These are phyloP conservation scores for Lathyrus tuberosus DNA, from an alignment of 306 rosid species.

Conservation along the genomic window DNA sequence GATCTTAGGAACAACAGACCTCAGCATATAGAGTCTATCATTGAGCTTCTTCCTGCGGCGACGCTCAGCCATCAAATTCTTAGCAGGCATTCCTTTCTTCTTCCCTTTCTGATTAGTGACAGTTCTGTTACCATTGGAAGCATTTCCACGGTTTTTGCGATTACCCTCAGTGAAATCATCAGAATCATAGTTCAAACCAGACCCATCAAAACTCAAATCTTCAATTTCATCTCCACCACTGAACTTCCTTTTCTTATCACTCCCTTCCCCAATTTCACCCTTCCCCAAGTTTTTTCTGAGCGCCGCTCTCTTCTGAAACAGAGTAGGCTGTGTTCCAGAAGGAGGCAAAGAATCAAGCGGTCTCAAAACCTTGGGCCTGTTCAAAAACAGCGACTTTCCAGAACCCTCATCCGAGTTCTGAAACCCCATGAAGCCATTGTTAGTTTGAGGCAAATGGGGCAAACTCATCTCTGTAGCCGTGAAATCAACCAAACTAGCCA, in stretches of 20 bases:
- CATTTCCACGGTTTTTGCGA: conserved; percentile 56
- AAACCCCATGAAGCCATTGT: conserved; percentile 45
- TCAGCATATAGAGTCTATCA: conserved; percentile 91
- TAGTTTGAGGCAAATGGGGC: conserved; percentile 39
- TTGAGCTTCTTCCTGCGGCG: conserved; percentile 97
- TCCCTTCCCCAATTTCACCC: conserved; percentile 41
- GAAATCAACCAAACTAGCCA: conserved; percentile 45
- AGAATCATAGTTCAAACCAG: conserved; percentile 80
- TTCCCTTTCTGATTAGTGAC: conserved; percentile 75
- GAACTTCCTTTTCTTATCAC: conserved; percentile 54
- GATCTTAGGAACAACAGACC: conserved; percentile 97
- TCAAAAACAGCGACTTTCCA: conserved; percentile 43
- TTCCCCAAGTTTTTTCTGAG: conserved; percentile 55
- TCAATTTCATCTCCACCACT: conserved; percentile 52
- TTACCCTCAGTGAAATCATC: conserved; percentile 66
- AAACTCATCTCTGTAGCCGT: conserved; percentile 32
- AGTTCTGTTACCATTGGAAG: conserved; percentile 63
- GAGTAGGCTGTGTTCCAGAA: conserved; percentile 72
- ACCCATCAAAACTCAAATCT: conserved; percentile 68
- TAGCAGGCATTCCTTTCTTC: conserved; percentile 94
- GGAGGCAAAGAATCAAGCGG: conserved; percentile 75
- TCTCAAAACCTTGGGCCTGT: conserved; percentile 35
- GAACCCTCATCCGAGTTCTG: conserved; percentile 49
- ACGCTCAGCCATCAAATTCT: conserved; percentile 97
- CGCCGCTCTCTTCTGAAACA: conserved; percentile 91